Base-by-base conservation (phyloP, 2,329 filamentous ascomycete genomes). In the Microcyclospora pomicola region DNA sequence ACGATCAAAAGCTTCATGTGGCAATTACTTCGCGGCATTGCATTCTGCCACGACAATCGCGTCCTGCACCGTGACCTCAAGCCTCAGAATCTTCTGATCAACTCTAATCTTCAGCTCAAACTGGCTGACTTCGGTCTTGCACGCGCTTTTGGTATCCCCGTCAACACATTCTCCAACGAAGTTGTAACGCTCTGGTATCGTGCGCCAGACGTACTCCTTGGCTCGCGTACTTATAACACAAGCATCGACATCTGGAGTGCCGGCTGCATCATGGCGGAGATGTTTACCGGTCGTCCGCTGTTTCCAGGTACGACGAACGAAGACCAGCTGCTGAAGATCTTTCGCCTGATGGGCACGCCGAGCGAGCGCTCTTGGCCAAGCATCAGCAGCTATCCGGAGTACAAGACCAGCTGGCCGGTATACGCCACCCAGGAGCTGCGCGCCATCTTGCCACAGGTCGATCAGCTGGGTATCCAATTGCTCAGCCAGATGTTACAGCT, bases 1-100 rank as follows among this genome's bases (percentile, higher is more conserved):
- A 91, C 85, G 39, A 95, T 98, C 73, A 96, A 96, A 67, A 92
- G 85, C 15, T 98, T 96, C 72, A 96, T 96, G 88, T 91, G 88
- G 65, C 91, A 98, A 66, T 75, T 98, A 27, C 76, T 96, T 44
- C 80, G 84, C 54, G 91, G 91, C 39, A 95, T 96, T 55, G 87
- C 91, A 44, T 98, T 96, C 59, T 98, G 91, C 66, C 91, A 98
- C 65, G 84, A 94, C 52, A 96, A 96, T 61, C 75, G 91, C 42
- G 91, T 98, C 27, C 73, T 98, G 13, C 91, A 98, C 61, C 82
- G 91, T 42, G 88, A 96, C 51, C 69, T 96, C 19, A 96, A 96
- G 66, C 88, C 88, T 0, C 88, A 96, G 64, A 96, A 96, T 56
- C 73, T 96, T 15, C 76, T 96, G 46, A 96, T 95, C 63, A 95